Base-by-base conservation (phyloP, 1,284 basidiomycete genomes). In the Papiliotrema flavescens region DNA sequence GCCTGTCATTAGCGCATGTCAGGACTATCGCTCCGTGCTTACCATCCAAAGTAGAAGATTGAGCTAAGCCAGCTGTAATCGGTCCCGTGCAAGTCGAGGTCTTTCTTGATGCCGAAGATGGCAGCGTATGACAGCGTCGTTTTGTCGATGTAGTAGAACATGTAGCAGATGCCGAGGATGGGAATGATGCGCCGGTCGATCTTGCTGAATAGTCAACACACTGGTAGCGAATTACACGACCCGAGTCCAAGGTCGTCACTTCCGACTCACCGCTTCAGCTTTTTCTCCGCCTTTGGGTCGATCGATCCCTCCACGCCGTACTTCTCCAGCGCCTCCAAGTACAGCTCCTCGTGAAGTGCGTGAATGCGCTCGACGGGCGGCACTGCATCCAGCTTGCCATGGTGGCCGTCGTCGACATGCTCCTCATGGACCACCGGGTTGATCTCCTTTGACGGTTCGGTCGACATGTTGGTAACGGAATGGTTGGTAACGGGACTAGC, bases 141-240 rank as follows among this genome's bases (percentile, higher is more conserved):
- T 17, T 45, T 40, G 39, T 40, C 39, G 20, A 40, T 20, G 17
- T 17, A 40, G 5, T 40, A 15, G 7, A 40, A 17, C 5, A 7
- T 7, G 20, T 40, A 40, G 4, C 6, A 7, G 39, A 5, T 17
- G 20, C 5, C 5, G 6, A 40, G 7, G 39, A 40, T 5, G 17
- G 39, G 39, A 5, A 40, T 7, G 5, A 40, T 17, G 6, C 4
- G 6, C 39, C 7, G 5, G 20, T 40, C 39, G 17, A 40, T 40
- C 39, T 40, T 40, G 39, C 39, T 50, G 65, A 46, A 32, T 35
- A 54, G 75, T 66, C 22, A 75, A 53, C 9, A 74, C 75, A 43
- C 72, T 71, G 2, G 59, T 62, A 0, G 74, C 75, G 3, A 76
- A 72, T 2, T 75, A 75, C 14, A 78, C 41, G 46, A 55, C 23